Evolutionary conservation across 108 stramenopile species (phyloP), one percentile per base, ranked within the genome.

Genomic region (Skeletonema menzelii): DNA sequence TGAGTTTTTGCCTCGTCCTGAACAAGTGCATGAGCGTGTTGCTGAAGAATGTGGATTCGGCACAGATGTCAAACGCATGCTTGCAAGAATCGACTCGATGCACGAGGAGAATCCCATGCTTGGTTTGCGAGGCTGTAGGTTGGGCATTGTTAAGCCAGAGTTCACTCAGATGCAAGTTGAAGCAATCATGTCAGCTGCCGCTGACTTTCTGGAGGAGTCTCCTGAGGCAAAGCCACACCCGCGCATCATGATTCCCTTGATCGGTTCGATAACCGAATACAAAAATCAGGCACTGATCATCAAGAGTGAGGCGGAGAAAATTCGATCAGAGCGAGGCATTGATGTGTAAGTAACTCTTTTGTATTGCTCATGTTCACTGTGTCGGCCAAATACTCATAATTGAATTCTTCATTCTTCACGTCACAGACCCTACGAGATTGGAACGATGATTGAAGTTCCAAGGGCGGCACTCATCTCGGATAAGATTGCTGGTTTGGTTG

Each of bases 371-470:
- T 42, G 15, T n/a, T 15, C n/a, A 4, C 4, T 13, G 10, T 38
- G 37, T 38, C 40, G 3, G 35, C 40, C n/a, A 0, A 4, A n/a
- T n/a, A 42, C 40, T n/a, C 40, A 42, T 1, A 42, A 42, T 42
- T n/a, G n/a, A n/a, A n/a, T n/a, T n/a, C 5, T 32, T 7, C 7
- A 42, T 11, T 42, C 15, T 42, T 42, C 40, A 5, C 35, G 11
- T 42, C 4, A 5, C 15, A 42, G 40, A n/a, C 73, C 82, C 22
- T 90, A 85, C 63, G 86, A 91, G 47, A 82, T 96, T 56, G 95
- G 95, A 24, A 96, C 95, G 14, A 96, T 96, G 95, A 88, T 96
- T 71, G 95, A 96, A 77, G 87, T 93, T 20, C 95, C 95, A 12
- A 85, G 95, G 20, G 91, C 95, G 11, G 91, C 91, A 34, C 47